Base-by-base conservation (phyloP, 1,284 basidiomycete genomes). In the Sporisorium reilianum region DNA sequence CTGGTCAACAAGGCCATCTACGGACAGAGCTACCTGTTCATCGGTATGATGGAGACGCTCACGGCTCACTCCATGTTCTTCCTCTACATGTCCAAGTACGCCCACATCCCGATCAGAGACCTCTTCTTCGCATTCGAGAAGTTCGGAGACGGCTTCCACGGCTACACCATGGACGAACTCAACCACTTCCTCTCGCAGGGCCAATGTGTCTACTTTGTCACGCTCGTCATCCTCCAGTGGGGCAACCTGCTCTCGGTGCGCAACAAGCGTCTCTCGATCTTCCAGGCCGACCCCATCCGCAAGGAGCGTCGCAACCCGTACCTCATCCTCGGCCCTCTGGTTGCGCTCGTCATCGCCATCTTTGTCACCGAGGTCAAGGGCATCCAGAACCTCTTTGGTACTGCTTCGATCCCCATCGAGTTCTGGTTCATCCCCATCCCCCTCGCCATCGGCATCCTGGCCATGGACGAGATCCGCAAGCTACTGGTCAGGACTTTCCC, bases 141-240 rank as follows among this genome's bases (percentile, higher is more conserved):
- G 49, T 75, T 78, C 69, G 23, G 34, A 16, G 86, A 87, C 12
- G 80, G 90, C 23, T 88, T 87, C 46, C 84, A 89, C 60, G 85
- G 87, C 23, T 90, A 88, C 79, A 75, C 79, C 81, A 55, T 56
- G 67, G 85, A 59, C 7, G 84, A 80, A 41, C 77, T 76, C 69
- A 78, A 78, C 54, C 44, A 88, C 64, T 81, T 87, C 18, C 85
- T 88, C 26, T 81, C 85, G 64, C 77, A 84, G 41, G 80, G 68
- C 12, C 64, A 81, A 61, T 52, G 68, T 41, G 64, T 79, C 70
- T 86, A 86, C 80, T 90, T 89, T 83, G 89, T 89, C 85, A 90
- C 89, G 32, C 87, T 91, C 42, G 88, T 91, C 51, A 87, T 90
- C 64, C 89, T 90, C 88, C 91, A 91, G 85, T 91, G 89, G 87